Evolutionary conservation across 495 filamentous ascomycete species (phyloP).

Genomic region (Penicillium psychrofluorescens): DNA sequence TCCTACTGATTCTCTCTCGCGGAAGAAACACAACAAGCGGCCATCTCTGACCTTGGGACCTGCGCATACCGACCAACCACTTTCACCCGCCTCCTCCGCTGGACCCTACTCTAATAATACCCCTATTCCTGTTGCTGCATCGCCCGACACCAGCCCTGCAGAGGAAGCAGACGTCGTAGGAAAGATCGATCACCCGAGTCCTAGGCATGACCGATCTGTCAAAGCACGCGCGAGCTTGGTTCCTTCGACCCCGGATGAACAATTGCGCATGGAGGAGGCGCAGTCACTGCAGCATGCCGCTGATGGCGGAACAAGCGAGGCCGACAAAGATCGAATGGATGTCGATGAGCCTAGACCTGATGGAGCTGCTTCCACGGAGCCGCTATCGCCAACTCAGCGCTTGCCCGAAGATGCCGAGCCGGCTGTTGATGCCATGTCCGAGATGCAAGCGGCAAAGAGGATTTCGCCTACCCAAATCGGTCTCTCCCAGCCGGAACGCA

Average conservation of each 20-base stretch:
- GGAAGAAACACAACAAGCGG: conserved; percentile 24
- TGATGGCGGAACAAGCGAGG: conserved; percentile 7
- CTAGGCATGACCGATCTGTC: conserved; percentile 15
- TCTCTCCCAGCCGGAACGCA: conserved; percentile 40
- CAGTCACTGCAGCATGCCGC: conserved; percentile 29
- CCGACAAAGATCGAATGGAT: conserved; percentile 19
- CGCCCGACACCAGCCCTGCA: conserved; percentile 35
- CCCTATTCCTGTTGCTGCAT: conserved; percentile 27
- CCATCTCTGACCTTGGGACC: conserved; percentile 24
- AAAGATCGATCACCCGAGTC: conserved; percentile 14
- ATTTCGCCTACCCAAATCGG: conserved; percentile 16
- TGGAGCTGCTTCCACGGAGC: conserved; percentile 4
- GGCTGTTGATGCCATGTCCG: conserved; percentile 5
- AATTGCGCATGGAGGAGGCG: conserved; percentile 42
- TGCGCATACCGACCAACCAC: conserved; percentile 30
- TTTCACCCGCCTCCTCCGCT: conserved; percentile 37
- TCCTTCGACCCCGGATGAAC: conserved; percentile 42
- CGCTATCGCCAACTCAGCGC: conserved; percentile 10
- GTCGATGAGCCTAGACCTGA: conserved; percentile 8
- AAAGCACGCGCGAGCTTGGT: conserved; percentile 17
- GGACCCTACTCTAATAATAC: conserved; percentile 39
- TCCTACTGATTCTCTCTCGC: conserved; percentile 5
- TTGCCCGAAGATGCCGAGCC: conserved; percentile 3
- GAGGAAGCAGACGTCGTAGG: conserved; percentile 25
- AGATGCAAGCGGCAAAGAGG: neutral